Evolutionary conservation across 2,329 filamentous ascomycete genomes (phyloP), one percentile per base, ranked within the genome.

Genomic region (Cordyceps javanica): DNA sequence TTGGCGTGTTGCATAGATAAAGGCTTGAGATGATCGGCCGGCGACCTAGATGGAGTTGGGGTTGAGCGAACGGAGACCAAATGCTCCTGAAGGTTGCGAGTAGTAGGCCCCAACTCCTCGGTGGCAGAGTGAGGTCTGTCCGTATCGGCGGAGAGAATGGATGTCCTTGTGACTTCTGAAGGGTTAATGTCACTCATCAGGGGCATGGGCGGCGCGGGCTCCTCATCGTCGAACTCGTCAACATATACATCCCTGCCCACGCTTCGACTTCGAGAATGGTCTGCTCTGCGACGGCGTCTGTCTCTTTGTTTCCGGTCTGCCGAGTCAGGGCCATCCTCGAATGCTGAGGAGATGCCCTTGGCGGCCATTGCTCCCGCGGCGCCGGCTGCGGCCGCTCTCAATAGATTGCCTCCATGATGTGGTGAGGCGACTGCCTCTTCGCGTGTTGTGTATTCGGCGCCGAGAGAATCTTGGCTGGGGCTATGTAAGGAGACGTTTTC

Each of bases 101-200:
- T 72, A 13, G 86, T 72, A 13, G 86, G 85, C 1, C 78, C 80
- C 65, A 73, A 77, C 72, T 82, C 82, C 65, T 81, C 85, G 66
- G 79, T 87, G 23, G 86, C 84, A 19, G 88, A 90, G 48, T 82
- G 79, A 16, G 89, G 87, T 53, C 85, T 78, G 62, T 90, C 90
- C 0, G 89, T 90, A 28, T 89, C 86, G 30, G 90, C 89, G 5
- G 92, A 94, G 19, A 94, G 74, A 55, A 97, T 90, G 0, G 93
- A 97, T 16, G 88, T 88, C 64, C 93, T 82, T 0, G 93, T 97
- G 57, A 97, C 73, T 53, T 97, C 92, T 0, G 93, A 96, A 42
- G 89, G 84, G 62, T 90, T 88, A 58, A 96, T 83, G 57, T 91
- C 90, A 71, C 92, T 96, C 71, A 89, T 87, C 61, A 96, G 80